These are phyloP conservation scores for Hamamelis virginiana DNA, from an alignment of 164 flowering plant genomes.

Conservation along the genomic window DNA sequence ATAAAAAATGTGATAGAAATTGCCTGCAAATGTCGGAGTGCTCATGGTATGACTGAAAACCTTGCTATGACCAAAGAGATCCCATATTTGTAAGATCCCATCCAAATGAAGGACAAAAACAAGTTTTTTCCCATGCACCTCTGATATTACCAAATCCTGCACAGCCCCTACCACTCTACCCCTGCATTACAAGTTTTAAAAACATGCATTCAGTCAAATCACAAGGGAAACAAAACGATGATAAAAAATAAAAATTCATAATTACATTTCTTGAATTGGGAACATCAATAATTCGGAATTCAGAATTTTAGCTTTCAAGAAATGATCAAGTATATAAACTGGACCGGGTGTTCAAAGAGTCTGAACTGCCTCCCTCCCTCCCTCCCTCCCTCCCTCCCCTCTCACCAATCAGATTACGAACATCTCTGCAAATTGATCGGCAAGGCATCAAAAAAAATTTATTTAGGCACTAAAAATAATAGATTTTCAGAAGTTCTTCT, in stretches of 20 bases:
- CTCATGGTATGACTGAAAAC: conserved; percentile 49
- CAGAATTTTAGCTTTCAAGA: too few species aligned
- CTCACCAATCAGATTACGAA: too few species aligned
- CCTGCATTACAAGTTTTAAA: conserved; percentile 38
- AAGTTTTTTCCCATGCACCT: conserved; percentile 46
- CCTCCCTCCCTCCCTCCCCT: too few species aligned
- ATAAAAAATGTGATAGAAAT: conserved; percentile 11
- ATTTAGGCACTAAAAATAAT: too few species aligned
- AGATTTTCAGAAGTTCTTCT: too few species aligned
- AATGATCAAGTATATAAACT: too few species aligned
- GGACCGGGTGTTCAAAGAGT: too few species aligned
- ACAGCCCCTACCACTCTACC: conserved; percentile 50
- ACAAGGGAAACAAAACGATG: neutral
- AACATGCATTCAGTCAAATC: neutral
- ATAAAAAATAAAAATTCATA: neutral
- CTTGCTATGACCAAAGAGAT: conserved; percentile 49
- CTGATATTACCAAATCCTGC: conserved; percentile 49
- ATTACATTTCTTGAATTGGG: neutral
- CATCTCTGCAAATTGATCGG: too few species aligned
- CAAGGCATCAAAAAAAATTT: too few species aligned
- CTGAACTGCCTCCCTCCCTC: too few species aligned
- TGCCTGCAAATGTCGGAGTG: conserved; percentile 47
- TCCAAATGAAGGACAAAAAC: conserved; percentile 76
- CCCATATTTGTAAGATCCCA: conserved; percentile 82
- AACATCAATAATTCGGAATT: neutral